Evolutionary conservation across 2,329 filamentous ascomycete genomes (phyloP).

Genomic region (Calonectria honghensis): DNA sequence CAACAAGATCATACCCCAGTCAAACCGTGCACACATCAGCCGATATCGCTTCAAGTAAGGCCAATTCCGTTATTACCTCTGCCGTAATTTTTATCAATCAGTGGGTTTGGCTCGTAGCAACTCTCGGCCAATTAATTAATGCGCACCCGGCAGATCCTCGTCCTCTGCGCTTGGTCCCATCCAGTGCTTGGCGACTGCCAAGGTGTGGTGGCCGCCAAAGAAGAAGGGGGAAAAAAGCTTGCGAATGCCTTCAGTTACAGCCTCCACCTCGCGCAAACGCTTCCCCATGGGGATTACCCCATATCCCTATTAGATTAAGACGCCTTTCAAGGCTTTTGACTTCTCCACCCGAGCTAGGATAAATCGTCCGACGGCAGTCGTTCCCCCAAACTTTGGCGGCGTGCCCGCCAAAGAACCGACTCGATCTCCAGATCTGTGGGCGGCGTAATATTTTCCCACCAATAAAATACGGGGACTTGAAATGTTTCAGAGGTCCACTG

Average conservation of each 20-base stretch:
- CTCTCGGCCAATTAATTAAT: constrained; percentile 20
- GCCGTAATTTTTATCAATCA: constrained; percentile 18
- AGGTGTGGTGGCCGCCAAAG: neutral
- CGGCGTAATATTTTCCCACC: constrained; percentile 5
- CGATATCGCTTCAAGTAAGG: constrained; percentile 23
- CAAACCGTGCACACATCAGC: constrained; percentile 20
- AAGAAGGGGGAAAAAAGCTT: neutral
- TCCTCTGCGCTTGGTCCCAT: neutral
- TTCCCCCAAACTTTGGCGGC: neutral
- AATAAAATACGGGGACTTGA: neutral
- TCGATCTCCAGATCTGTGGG: constrained; percentile 6
- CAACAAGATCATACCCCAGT: neutral
- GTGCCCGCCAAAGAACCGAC: neutral
- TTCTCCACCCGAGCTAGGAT: constrained; percentile 21
- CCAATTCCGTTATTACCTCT: constrained; percentile 7
- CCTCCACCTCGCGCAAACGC: neutral
- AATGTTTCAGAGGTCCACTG: neutral
- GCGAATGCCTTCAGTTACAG: constrained; percentile 25
- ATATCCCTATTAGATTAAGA: constrained; percentile 16
- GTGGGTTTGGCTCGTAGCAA: constrained; percentile 3
- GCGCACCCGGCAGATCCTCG: neutral
- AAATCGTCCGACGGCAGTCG: neutral
- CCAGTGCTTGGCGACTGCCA: neutral
- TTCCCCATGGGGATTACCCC: constrained; percentile 33
- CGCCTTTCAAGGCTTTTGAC: neutral